Conservation (phyloP, 2,329 filamentous ascomycete genomes). For the Fusarium torulosum region DNA sequence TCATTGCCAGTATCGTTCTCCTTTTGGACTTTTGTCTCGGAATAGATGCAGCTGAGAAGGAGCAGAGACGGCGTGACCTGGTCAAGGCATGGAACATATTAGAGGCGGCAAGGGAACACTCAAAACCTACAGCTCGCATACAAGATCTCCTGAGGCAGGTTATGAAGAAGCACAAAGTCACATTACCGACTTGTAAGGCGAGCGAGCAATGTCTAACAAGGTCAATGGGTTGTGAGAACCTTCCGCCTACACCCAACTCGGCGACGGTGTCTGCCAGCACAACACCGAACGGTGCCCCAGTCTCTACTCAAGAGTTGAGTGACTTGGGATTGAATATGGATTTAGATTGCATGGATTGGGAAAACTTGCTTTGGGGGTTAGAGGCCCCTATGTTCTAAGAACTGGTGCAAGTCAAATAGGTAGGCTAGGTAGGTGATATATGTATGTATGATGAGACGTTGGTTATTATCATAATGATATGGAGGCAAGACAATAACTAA, state of each 20-base stretch:
- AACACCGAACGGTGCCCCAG: constrained; percentile 24
- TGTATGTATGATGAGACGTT: background rate
- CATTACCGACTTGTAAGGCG: constrained; percentile 26
- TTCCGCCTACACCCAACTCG: constrained; percentile 51
- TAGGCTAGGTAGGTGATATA: background rate
- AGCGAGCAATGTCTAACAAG: background rate
- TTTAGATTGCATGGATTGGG: constrained; percentile 54
- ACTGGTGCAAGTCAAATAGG: no score
- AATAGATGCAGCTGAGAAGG: constrained; percentile 41
- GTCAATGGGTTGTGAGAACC: background rate
- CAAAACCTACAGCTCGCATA: constrained; percentile 48
- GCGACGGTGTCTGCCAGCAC: constrained; percentile 29
- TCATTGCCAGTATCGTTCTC: constrained; percentile 52
- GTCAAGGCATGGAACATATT: constrained; percentile 52
- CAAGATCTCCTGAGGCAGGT: constrained; percentile 51
- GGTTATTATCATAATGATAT: background rate
- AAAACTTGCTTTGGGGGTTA: constrained; percentile 52
- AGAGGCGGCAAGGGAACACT: constrained; percentile 50
- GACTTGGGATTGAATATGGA: constrained; percentile 49
- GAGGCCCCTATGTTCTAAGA: constrained; percentile 52
- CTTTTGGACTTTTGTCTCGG: constrained; percentile 52
- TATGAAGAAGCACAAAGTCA: constrained; percentile 51
- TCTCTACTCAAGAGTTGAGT: constrained; percentile 46
- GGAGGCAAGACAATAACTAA: background rate
- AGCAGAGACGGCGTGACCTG: constrained; percentile 46